phyloP scores from a whole-genome alignment of 129 eudicot genomes.

The Pittosporum tobira region DNA sequence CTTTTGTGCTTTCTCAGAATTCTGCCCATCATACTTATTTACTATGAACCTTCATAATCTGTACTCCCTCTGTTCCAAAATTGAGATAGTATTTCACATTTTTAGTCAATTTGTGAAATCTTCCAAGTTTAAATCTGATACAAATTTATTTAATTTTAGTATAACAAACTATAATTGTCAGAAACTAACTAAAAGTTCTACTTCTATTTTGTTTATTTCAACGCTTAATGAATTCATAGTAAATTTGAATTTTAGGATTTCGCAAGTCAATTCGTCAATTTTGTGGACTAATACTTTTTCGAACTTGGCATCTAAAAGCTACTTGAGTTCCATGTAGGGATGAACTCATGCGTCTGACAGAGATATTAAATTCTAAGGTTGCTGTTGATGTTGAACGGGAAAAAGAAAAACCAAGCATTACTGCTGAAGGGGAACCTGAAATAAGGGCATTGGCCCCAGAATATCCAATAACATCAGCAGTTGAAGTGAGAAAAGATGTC shows the following conservation, averaged over 20 bases:
- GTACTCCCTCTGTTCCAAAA: too few species aligned
- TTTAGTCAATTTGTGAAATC: too few species aligned
- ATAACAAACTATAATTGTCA: too few species aligned
- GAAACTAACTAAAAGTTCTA: too few species aligned
- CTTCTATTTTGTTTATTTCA: too few species aligned
- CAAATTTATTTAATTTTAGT: too few species aligned
- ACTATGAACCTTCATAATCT: too few species aligned
- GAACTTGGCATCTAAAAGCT: slow-evolving; percentile 2
- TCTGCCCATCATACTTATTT: background rate
- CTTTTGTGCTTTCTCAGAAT: background rate
- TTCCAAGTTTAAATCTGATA: too few species aligned
- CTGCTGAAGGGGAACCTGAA: slow-evolving; percentile 29
- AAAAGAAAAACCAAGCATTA: slow-evolving; percentile 18
- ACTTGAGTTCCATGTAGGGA: slow-evolving; percentile 39
- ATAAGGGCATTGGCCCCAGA: slow-evolving; percentile 20
- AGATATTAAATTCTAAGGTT: slow-evolving; percentile 70
- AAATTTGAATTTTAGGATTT: too few species aligned
- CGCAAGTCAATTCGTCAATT: too few species aligned
- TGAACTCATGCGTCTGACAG: slow-evolving; percentile 58
- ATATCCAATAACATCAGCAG: slow-evolving; percentile 19
- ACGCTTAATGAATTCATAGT: too few species aligned
- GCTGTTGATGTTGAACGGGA: slow-evolving; percentile 35
- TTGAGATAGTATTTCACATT: too few species aligned
- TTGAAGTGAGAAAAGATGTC: slow-evolving; percentile 25
- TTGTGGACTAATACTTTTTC: background rate